These are phyloP conservation scores for Takakia lepidozioides DNA, from an alignment of 225 moss, liverwort and hornwort genomes.

Conservation along the genomic window DNA sequence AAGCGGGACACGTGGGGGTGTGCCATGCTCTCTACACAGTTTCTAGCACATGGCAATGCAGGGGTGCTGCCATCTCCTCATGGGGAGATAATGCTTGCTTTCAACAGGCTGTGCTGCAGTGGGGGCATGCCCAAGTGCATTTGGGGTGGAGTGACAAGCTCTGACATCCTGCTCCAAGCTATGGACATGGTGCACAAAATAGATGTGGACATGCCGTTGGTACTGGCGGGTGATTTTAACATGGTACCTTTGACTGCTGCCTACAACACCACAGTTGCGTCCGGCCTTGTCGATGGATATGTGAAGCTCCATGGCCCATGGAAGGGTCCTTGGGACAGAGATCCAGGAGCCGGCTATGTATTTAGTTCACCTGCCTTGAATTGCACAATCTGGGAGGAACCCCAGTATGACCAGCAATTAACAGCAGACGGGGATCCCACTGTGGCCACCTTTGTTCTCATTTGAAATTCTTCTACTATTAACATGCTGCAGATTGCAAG, in stretches of 20 bases:
- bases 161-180: slow-evolving; percentile 70
- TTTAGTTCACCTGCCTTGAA: slow-evolving; percentile 62
- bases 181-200: slow-evolving; percentile 24
- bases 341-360: slow-evolving; percentile 81
- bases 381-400: slow-evolving; percentile 79
- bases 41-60: slow-evolving; percentile 30
- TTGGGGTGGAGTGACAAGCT: slow-evolving; percentile 51
- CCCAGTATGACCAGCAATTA: slow-evolving; percentile 67
- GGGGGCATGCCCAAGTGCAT: too few species aligned
- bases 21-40: slow-evolving; percentile 60
- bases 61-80: slow-evolving; percentile 67
- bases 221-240: slow-evolving; percentile 76
- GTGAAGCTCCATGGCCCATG: slow-evolving; percentile 48
- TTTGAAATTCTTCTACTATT: too few species aligned
- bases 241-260: slow-evolving; percentile 60
- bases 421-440: slow-evolving; percentile 76
- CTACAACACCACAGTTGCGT: slow-evolving; percentile 58
- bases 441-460: slow-evolving; percentile 67
- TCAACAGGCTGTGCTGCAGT: slow-evolving; percentile 61
- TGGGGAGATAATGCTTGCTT: slow-evolving; percentile 93
- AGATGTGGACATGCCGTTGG: slow-evolving; percentile 29
- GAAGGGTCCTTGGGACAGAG: slow-evolving; percentile 55
- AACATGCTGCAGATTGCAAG: too few species aligned
- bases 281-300: slow-evolving; percentile 60
- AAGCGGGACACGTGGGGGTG: slow-evolving; percentile 94